These are phyloP conservation scores for Penicillium simplicissimum DNA, from an alignment of 495 filamentous ascomycete genomes.

Conservation along the genomic window DNA sequence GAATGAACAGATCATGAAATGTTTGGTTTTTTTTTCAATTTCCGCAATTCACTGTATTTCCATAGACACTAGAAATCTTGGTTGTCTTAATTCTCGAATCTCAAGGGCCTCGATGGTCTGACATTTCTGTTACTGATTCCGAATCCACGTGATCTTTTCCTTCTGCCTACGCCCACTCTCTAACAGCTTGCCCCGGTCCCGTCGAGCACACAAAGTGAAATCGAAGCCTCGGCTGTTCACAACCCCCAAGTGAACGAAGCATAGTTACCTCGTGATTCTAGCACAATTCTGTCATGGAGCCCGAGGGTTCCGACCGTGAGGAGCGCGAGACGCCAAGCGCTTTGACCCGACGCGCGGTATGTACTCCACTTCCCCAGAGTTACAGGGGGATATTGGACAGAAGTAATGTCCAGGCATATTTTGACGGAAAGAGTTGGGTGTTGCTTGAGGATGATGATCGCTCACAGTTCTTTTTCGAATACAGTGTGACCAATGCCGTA, in stretches of 20 bases:
- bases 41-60: background rate
- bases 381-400: background rate
- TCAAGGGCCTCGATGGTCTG: background rate
- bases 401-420: background rate
- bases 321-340: constrained; percentile 27
- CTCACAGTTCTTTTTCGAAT: constrained; percentile 13
- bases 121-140: background rate
- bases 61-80: background rate
- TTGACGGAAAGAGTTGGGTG: background rate
- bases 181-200: constrained; percentile 1
- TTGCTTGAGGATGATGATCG: background rate
- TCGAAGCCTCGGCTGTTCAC: background rate
- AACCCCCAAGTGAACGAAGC: background rate
- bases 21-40: background rate
- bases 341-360: constrained; percentile 35
- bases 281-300: constrained; percentile 28
- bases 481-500: constrained; percentile 54
- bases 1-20: constrained; percentile 19
- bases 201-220: background rate
- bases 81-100: background rate
- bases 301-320: constrained; percentile 38
- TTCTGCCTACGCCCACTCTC: background rate
- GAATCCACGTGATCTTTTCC: constrained; percentile 1
- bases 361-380: constrained; percentile 22
- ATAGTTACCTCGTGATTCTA: background rate